Base-by-base conservation (phyloP, 1,139 yeast species). In the Scheffersomyces parashehatae region DNA sequence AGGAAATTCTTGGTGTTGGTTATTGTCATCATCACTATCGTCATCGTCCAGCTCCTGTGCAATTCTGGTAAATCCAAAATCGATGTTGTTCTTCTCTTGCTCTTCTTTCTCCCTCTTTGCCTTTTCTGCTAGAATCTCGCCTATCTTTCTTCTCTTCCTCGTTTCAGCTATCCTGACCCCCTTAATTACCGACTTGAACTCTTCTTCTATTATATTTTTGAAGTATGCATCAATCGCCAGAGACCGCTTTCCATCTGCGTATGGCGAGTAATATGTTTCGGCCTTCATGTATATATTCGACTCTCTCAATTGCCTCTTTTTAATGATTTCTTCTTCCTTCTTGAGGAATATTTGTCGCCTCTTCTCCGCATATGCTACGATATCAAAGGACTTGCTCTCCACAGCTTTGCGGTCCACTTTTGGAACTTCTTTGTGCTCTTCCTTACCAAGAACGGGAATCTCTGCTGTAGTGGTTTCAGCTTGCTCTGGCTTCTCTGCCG, bases 321-420 rank as follows among this genome's bases (percentile, higher is more conserved):
- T 57, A 7, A 61, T 45, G 3, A 55, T 55, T n/a, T 52, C 44
- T n/a, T 52, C 51, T 12, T 54, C 55, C 12, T 55, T 46, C 24
- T 60, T 53, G 4, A 37, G 28, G 14, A 50, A 40, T 1, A 31
- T 10, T 11, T 38, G 40, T 14, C 44, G 43, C 41, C 88, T 66
- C 37, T 71, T 70, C 10, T 67, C 62, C 0, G 88, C 83, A 55
- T 82, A 82, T 32, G 66, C 78, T 10, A 73, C 77, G 37, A 85
- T 71, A 59, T 85, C 85, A 49, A 83, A 78, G 6, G 57, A 51
- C 39, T 67, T 68, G 38, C 45, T 16, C 11, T 42, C 42, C 6
- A 13, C 37, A 10, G 32, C 30, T 34, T 32, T 26, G 13, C 10
- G 9, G 37, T 15, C 26, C 32, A 28, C 14, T 16, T 24, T 31